A percentile compares a stretch with the other conserved stretches of the same genome.
These are phyloP conservation scores for Poronia punctata DNA, from an alignment of 495 filamentous ascomycete species.

Conservation along the genomic window DNA sequence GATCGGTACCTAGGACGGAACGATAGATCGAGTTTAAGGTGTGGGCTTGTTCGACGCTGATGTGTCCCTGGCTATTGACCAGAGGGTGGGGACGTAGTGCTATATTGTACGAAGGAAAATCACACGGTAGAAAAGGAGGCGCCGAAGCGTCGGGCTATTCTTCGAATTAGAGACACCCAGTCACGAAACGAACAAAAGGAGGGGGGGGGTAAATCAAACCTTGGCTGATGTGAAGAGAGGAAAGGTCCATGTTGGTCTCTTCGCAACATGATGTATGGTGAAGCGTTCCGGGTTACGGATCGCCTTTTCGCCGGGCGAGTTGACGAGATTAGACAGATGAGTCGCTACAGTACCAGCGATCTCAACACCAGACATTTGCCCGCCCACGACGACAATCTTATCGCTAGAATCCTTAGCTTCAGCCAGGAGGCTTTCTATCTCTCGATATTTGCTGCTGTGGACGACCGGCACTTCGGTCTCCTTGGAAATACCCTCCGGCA, in stretches of 20 bases:
- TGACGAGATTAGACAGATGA: slow-evolving; percentile 52
- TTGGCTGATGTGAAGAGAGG: slow-evolving; percentile 53
- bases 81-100: slow-evolving; percentile 50
- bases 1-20: slow-evolving; percentile 54
- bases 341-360: slow-evolving; percentile 64
- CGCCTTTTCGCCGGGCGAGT: slow-evolving; percentile 34
- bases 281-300: slow-evolving; percentile 30
- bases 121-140: slow-evolving; percentile 64
- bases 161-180: slow-evolving; percentile 5
- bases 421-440: slow-evolving; percentile 31
- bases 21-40: slow-evolving; percentile 48
- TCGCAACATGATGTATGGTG: slow-evolving; percentile 59
- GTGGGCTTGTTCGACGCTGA: slow-evolving; percentile 46
- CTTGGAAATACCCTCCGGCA: slow-evolving; percentile 36
- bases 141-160: slow-evolving; percentile 35
- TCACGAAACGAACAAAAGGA: neutral
- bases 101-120: slow-evolving; percentile 68
- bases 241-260: slow-evolving; percentile 66
- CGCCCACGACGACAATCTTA: slow-evolving; percentile 74
- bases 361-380: slow-evolving; percentile 78
- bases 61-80: slow-evolving; percentile 51
- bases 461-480: slow-evolving; percentile 36
- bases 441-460: slow-evolving; percentile 55
- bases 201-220: slow-evolving; percentile 25
- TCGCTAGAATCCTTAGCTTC: slow-evolving; percentile 26